These are phyloP conservation scores for Cyberlindnera bimundalis DNA, from an alignment of 805 yeast species.

Conservation along the genomic window DNA sequence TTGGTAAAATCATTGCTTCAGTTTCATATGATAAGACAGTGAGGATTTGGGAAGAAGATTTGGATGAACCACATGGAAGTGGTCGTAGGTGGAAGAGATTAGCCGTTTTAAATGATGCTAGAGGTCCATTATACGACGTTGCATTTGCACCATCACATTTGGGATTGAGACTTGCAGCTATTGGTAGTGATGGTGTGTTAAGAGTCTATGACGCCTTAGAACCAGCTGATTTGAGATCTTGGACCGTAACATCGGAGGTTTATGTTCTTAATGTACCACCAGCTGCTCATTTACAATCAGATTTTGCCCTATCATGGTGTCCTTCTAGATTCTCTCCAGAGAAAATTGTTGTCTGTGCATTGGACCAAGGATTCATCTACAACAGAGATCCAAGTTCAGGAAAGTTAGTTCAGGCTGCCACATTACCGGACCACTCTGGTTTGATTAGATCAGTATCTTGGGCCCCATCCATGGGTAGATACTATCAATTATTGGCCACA, in stretches of 20 bases:
- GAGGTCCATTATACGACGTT: conserved; percentile 87
- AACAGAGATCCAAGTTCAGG: conserved; percentile 44
- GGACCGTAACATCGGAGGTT: conserved; percentile 76
- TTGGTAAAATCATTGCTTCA: conserved; percentile 80
- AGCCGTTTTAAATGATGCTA: conserved; percentile 78
- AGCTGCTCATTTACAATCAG: conserved; percentile 77
- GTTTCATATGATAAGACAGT: conserved; percentile 89
- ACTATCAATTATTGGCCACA: conserved; percentile 85
- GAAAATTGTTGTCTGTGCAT: conserved; percentile 76
- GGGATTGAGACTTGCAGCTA: conserved; percentile 78
- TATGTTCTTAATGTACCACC: conserved; percentile 66
- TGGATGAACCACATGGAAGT: conserved; percentile 69
- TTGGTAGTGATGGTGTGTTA: conserved; percentile 85
- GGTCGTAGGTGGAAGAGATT: conserved; percentile 81
- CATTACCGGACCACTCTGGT: conserved; percentile 81
- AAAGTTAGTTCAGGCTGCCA: conserved; percentile 53
- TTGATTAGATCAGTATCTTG: conserved; percentile 85
- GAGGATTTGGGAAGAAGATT: conserved; percentile 87
- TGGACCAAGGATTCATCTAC: conserved; percentile 85
- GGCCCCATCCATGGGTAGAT: conserved; percentile 96
- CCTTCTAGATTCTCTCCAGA: conserved; percentile 81
- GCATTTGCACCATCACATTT: conserved; percentile 82
- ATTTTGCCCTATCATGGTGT: conserved; percentile 87
- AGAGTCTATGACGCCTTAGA: conserved; percentile 85
- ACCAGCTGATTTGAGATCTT: conserved; percentile 79